Evolutionary conservation across 2,329 filamentous ascomycete genomes (phyloP), one percentile per base, ranked within the genome.

Genomic region (Teratosphaeria destructans): DNA sequence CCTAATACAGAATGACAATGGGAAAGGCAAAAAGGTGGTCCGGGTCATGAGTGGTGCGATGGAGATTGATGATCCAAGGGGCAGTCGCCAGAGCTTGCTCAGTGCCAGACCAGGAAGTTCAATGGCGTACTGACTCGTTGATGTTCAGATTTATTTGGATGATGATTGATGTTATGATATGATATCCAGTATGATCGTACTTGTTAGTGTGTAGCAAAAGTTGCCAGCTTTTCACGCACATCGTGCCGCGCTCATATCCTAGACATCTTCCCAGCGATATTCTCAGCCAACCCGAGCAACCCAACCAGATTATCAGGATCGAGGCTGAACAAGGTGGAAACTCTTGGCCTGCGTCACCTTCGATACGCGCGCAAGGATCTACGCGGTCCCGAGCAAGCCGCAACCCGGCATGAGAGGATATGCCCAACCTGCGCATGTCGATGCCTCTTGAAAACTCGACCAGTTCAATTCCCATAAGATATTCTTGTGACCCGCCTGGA

Each of bases 1-100:
- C 39, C 82, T 97, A 62, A 84, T 96, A 58, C 72, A 70, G 29
- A 73, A 70, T 54, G 74, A 75, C 47, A 64, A 60, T n/a, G 65
- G 66, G 3, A 66, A 63, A 54, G 68, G 68, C 2, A 79, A 78
- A 68, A 79, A 79, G 67, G 75, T 80, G 26, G 78, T 80, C 3
- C 71, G 78, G 34, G 76, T 79, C 7, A 69, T 78, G 71, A 79
- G 76, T 65, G 78, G 77, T 2, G 77, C 78, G 8, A 79, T 80
- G 77, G 76, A 77, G 58, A 76, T 79, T 59, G 69, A 72, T 58
- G 67, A 70, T 55, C 68, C 68, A 19, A 67, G 69, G 19, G 63
- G 66, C 56, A 65, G 66, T 57, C 53, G 63, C 52, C 63, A 65
- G 56, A 73, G 71, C 62, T 58, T 73, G 64, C 60, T 72, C 5